A percentile compares a stretch with the other conserved stretches of the same genome.
These are phyloP conservation scores for Ceriops decandra DNA, from an alignment of 345 rosid species.

Conservation along the genomic window DNA sequence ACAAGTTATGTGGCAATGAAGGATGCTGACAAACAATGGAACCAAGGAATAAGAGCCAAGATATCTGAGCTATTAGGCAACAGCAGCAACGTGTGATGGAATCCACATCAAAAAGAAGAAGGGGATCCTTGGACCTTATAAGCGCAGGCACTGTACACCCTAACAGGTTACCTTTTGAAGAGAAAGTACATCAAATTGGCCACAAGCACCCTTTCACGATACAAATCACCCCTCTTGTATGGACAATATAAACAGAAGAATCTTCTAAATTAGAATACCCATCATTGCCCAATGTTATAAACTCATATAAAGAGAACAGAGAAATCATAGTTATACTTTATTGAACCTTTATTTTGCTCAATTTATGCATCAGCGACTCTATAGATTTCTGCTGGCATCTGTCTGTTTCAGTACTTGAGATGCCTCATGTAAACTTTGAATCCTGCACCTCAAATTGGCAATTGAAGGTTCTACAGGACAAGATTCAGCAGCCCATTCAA, in stretches of 20 bases:
- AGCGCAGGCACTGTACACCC: no score
- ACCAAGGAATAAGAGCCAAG: no score
- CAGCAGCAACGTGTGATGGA: no score
- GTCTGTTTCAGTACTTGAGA: slow-evolving; percentile 53
- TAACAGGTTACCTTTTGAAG: no score
- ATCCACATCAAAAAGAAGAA: no score
- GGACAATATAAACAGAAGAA: background rate
- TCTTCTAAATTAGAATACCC: slow-evolving; percentile 2
- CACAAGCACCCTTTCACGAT: background rate
- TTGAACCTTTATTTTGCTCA: slow-evolving; percentile 55
- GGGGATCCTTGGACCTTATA: no score
- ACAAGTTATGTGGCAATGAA: no score
- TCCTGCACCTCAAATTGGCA: slow-evolving; percentile 87
- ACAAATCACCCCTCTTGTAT: background rate
- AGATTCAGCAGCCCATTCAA: slow-evolving; percentile 81
- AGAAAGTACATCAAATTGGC: background rate
- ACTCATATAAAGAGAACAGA: background rate
- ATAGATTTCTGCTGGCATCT: slow-evolving; percentile 62
- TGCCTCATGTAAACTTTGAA: slow-evolving; percentile 65
- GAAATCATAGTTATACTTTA: slow-evolving; percentile 14
- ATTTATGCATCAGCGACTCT: slow-evolving; percentile 66
- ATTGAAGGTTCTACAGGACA: slow-evolving; percentile 82
- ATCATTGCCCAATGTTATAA: background rate
- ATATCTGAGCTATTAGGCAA: no score
- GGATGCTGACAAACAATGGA: no score